A percentile compares a stretch with the other conserved stretches of the same genome.
These are phyloP conservation scores for Penicillium psychrofluorescens DNA, from an alignment of 495 filamentous ascomycete species.

Conservation along the genomic window DNA sequence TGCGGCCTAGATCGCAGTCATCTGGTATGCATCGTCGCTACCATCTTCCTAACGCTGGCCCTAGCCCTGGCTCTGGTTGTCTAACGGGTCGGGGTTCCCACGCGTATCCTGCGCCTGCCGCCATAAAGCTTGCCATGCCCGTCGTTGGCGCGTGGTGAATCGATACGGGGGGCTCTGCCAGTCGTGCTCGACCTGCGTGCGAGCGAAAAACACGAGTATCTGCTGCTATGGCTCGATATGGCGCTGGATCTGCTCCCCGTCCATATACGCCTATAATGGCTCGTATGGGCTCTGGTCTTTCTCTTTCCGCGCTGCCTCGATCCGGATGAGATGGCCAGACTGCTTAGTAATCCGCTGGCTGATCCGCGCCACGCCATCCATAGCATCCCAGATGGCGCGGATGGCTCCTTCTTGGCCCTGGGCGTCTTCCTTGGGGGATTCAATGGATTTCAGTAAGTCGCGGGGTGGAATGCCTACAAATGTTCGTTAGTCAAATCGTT, in stretches of 20 bases:
- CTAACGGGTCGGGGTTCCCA: too few relatives aligned
- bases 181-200: conserved; percentile 1
- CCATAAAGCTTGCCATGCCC: background rate
- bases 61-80: too few relatives aligned
- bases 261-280: conserved; percentile 5
- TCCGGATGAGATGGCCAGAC: background rate
- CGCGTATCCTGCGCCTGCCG: background rate
- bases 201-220: conserved; percentile 8
- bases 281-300: background rate
- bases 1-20: too few relatives aligned
- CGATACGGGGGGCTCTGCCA: conserved; percentile 1
- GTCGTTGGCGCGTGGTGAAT: background rate
- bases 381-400: background rate
- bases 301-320: conserved; percentile 1
- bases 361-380: conserved; percentile 1
- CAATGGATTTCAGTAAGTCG: too few relatives aligned
- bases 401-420: background rate
- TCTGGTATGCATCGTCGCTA: too few relatives aligned
- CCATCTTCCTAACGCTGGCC: too few relatives aligned
- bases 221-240: conserved; percentile 8
- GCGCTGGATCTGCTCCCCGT: background rate
- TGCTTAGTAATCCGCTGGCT: conserved; percentile 4
- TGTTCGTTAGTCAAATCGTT: too few relatives aligned
- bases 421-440: too few relatives aligned
- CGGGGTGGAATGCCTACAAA: too few relatives aligned